These are phyloP conservation scores for Coemansia linderi DNA, from an alignment of 371 early-diverging fungal genomes.

Conservation along the genomic window DNA sequence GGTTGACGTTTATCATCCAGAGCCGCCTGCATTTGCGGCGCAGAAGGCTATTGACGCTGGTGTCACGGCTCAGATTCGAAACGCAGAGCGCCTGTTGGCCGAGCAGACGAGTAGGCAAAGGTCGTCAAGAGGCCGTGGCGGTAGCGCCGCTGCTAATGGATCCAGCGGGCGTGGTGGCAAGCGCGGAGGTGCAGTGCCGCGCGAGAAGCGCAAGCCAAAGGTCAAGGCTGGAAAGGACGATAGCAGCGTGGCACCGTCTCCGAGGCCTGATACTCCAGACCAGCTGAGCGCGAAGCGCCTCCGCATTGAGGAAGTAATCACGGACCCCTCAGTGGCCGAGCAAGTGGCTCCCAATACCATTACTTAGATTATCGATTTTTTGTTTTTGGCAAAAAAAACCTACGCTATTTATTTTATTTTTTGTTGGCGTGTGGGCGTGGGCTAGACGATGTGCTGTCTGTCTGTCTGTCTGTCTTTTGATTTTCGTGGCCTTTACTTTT, in stretches of 20 bases:
- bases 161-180: slow-evolving; percentile 14
- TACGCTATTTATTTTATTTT: slow-evolving; percentile 6
- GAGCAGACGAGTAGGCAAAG: slow-evolving; percentile 5
- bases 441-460: slow-evolving; percentile 20
- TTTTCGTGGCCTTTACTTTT: background rate
- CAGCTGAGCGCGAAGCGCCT: background rate
- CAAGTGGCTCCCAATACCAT: background rate
- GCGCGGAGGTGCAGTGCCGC: slow-evolving; percentile 12
- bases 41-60: background rate
- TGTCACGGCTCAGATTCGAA: background rate
- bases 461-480: background rate
- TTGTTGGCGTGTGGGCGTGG: slow-evolving; percentile 40
- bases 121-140: slow-evolving; percentile 8
- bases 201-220: slow-evolving; percentile 17
- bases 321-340: background rate
- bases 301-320: background rate
- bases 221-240: slow-evolving; percentile 7
- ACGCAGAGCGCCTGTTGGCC: background rate
- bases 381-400: background rate
- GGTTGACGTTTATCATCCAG: background rate
- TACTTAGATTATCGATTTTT: background rate
- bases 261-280: background rate
- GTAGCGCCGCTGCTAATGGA: slow-evolving; percentile 10
- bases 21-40: slow-evolving; percentile 2
- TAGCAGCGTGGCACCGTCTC: slow-evolving; percentile 8